Conservation (phyloP, 2,329 filamentous ascomycete species). For the Hirsutella thompsonii region DNA sequence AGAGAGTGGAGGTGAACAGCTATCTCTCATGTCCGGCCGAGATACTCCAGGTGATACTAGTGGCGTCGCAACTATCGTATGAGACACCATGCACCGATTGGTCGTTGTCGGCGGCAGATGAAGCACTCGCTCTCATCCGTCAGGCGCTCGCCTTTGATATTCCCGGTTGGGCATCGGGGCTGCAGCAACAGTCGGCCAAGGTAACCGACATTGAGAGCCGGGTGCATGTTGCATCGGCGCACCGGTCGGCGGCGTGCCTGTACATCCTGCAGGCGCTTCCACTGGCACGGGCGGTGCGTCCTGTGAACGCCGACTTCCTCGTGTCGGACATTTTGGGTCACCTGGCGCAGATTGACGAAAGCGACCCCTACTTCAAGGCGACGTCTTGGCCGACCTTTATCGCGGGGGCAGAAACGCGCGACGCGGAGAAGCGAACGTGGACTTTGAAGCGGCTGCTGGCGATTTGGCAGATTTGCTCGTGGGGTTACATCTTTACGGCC, state of each 20-base stretch:
- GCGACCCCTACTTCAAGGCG: constrained; percentile 42
- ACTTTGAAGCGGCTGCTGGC: constrained; percentile 32
- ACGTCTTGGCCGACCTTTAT: constrained; percentile 48
- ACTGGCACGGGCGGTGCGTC: constrained; percentile 19
- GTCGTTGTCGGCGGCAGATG: constrained; percentile 19
- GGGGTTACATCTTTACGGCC: constrained; percentile 36
- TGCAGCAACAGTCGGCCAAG: constrained; percentile 19
- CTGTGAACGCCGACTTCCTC: constrained; percentile 29
- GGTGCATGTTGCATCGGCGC: constrained; percentile 29
- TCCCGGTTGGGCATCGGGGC: constrained; percentile 24
- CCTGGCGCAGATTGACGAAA: constrained; percentile 31
- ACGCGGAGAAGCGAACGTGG: constrained; percentile 33
- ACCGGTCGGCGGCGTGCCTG: constrained; percentile 32
- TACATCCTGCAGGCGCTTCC: constrained; percentile 32
- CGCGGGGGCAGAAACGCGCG: constrained; percentile 39
- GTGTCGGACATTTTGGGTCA: constrained; percentile 37
- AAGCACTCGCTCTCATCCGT: constrained; percentile 25
- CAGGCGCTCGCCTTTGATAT: constrained; percentile 29
- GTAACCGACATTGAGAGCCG: constrained; percentile 27
- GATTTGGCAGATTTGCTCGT: constrained; percentile 32
- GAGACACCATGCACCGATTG: constrained; percentile 18
- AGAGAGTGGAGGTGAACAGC: constrained; percentile 27
- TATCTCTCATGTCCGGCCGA: constrained; percentile 29
- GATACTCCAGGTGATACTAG: constrained; percentile 31
- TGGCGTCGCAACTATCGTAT: constrained; percentile 29